Evolutionary conservation across 495 filamentous ascomycete species (phyloP).

Genomic region (Hyaloscypha variabilis): DNA sequence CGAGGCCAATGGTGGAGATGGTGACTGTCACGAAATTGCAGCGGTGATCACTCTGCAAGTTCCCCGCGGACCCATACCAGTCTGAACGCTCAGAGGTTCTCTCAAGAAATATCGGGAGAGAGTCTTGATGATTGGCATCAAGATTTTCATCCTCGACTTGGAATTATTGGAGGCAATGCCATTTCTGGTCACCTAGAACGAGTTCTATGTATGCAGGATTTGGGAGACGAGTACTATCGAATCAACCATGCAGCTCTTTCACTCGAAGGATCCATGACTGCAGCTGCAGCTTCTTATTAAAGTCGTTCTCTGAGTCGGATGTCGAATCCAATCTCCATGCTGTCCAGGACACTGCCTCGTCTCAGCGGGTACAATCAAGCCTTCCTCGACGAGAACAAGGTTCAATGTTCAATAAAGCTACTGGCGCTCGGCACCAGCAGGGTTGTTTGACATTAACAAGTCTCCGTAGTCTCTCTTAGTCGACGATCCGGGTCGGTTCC

Average conservation of each 20-base stretch:
- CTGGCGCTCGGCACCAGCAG: slow-evolving; percentile 5
- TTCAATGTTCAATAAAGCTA: slow-evolving; percentile 8
- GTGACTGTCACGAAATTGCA: neutral
- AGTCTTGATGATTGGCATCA: neutral
- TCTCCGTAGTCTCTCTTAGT: slow-evolving; percentile 17
- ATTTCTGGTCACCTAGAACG: neutral
- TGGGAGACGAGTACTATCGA: neutral
- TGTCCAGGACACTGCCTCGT: neutral
- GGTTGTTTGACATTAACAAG: slow-evolving; percentile 1
- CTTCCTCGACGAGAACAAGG: slow-evolving; percentile 14
- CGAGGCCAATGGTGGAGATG: neutral
- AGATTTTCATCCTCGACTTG: neutral
- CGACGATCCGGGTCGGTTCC: slow-evolving; percentile 24
- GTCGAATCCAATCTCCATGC: neutral
- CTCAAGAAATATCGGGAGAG: neutral
- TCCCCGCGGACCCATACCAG: neutral
- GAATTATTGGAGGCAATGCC: neutral
- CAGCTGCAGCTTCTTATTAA: slow-evolving; percentile 7
- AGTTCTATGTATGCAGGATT: neutral
- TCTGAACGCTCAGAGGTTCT: neutral
- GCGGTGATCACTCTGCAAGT: neutral
- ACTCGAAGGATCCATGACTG: slow-evolving; percentile 11
- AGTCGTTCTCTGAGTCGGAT: slow-evolving; percentile 2
- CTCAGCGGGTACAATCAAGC: neutral
- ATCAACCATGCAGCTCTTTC: slow-evolving; percentile 8